Evolutionary conservation across 2,329 filamentous ascomycete genomes (phyloP).

Genomic region (Dichotomopilus funicola): DNA sequence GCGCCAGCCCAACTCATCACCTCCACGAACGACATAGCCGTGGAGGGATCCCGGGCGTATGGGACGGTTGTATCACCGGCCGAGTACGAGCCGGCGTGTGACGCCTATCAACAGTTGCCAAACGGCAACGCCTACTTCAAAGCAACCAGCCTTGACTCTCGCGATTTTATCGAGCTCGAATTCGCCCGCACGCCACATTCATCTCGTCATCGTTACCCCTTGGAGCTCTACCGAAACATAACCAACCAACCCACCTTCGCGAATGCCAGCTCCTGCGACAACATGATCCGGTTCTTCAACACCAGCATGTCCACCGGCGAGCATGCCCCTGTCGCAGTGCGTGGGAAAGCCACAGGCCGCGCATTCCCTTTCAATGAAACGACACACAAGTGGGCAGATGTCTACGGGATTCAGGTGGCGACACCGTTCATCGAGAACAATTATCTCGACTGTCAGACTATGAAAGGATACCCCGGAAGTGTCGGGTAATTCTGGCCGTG

Average conservation of each 20-base stretch:
- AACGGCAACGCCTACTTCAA: slow-evolving; percentile 25
- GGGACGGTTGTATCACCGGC: slow-evolving; percentile 39
- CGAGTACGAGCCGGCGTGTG: slow-evolving; percentile 40
- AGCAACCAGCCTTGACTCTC: slow-evolving; percentile 19
- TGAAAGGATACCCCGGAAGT: slow-evolving; percentile 27
- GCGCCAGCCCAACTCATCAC: slow-evolving; percentile 42
- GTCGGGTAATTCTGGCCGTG: slow-evolving; percentile 13
- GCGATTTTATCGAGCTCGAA: slow-evolving; percentile 28
- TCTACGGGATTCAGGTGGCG: slow-evolving; percentile 28
- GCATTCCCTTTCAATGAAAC: slow-evolving; percentile 21
- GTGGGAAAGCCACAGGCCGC: slow-evolving; percentile 23
- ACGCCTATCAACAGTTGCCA: slow-evolving; percentile 38
- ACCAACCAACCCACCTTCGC: slow-evolving; percentile 53
- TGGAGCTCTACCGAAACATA: slow-evolving; percentile 42
- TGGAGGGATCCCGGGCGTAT: slow-evolving; percentile 40
- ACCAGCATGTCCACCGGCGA: slow-evolving; percentile 24
- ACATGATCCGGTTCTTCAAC: slow-evolving; percentile 32
- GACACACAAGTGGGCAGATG: slow-evolving; percentile 18
- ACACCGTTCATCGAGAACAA: slow-evolving; percentile 32
- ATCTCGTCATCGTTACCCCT: slow-evolving; percentile 28
- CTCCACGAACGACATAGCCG: slow-evolving; percentile 35
- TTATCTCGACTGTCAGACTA: slow-evolving; percentile 25
- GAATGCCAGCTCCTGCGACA: slow-evolving; percentile 36
- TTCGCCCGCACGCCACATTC: slow-evolving; percentile 17
- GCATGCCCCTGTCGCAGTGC: slow-evolving; percentile 24